Conservation (phyloP, 2,329 filamentous ascomycete species). For the Diaporthe longicolla region DNA sequence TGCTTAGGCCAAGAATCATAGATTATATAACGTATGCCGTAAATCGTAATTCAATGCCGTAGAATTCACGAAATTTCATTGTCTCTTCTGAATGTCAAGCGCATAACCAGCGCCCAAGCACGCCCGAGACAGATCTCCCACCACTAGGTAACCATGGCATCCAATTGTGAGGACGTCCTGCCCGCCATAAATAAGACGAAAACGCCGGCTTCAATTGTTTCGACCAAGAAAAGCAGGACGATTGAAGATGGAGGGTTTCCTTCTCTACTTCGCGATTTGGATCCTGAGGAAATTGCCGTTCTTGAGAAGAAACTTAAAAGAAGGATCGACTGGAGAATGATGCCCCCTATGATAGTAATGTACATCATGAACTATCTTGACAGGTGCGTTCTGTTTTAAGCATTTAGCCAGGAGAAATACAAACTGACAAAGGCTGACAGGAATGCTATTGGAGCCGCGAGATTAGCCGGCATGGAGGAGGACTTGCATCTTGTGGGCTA, state of each 20-base stretch:
- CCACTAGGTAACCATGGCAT: background rate
- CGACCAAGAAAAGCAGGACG: background rate
- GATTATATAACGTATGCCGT: background rate
- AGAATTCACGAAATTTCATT: background rate
- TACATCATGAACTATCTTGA: conserved; percentile 49
- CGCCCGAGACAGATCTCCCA: background rate
- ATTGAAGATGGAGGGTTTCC: background rate
- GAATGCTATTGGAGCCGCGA: conserved; percentile 10
- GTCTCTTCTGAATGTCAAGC: background rate
- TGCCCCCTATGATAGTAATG: conserved; percentile 57
- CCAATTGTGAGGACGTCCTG: background rate
- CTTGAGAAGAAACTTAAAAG: conserved; percentile 37
- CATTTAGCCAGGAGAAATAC: fast-evolving
- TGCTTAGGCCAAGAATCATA: background rate
- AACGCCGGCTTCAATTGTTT: background rate
- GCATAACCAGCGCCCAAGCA: too few species aligned
- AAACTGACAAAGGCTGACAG: background rate
- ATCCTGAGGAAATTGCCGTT: background rate
- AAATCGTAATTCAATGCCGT: background rate
- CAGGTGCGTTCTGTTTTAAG: background rate
- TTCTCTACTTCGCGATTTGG: background rate
- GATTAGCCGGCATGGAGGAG: conserved; percentile 10
- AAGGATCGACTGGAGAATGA: conserved; percentile 55
- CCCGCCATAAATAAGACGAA: background rate
- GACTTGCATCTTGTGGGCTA: conserved; percentile 21